Conservation (phyloP, 169 alveolate species). For the Plasmodium vinckei region DNA sequence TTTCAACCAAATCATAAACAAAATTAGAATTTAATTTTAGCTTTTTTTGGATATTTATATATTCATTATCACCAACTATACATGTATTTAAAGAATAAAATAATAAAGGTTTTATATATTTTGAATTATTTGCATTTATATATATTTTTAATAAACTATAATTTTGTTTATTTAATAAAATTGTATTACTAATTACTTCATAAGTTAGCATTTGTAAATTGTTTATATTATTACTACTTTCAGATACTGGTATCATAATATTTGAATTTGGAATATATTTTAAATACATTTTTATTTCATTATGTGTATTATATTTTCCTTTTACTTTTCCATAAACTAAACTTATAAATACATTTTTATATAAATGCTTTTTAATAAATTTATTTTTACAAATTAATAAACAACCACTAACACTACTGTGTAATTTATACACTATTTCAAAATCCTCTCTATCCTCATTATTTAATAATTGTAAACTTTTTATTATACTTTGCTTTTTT, state of each 20-base stretch:
- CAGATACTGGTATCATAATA: slow-evolving; percentile 39
- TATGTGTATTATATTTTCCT: slow-evolving; percentile 1
- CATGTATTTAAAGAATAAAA: slow-evolving; percentile 62
- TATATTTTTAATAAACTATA: slow-evolving; percentile 35
- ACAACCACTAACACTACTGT: slow-evolving; percentile 35
- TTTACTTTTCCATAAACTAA: slow-evolving; percentile 56
- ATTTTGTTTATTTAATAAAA: slow-evolving; percentile 19
- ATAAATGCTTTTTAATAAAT: slow-evolving; percentile 27
- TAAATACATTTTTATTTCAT: slow-evolving; percentile 25
- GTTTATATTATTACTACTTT: slow-evolving; percentile 14
- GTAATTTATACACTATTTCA: slow-evolving; percentile 35
- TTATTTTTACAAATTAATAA: slow-evolving; percentile 46
- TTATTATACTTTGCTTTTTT: slow-evolving; percentile 40
- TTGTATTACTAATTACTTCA: slow-evolving; percentile 25
- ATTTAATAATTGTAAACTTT: slow-evolving; percentile 11
- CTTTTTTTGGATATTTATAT: slow-evolving; percentile 21
- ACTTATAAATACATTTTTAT: slow-evolving; percentile 40
- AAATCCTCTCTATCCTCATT: not conserved
- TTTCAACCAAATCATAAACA: not conserved
- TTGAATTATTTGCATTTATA: slow-evolving; percentile 30
- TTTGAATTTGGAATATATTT: slow-evolving; percentile 43
- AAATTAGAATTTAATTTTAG: not conserved
- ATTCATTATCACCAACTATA: slow-evolving; percentile 70
- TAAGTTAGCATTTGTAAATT: slow-evolving; percentile 7
- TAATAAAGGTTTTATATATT: slow-evolving; percentile 35